phyloP scores from a whole-genome alignment of 495 filamentous ascomycete species.

The Tuber calosporum region DNA sequence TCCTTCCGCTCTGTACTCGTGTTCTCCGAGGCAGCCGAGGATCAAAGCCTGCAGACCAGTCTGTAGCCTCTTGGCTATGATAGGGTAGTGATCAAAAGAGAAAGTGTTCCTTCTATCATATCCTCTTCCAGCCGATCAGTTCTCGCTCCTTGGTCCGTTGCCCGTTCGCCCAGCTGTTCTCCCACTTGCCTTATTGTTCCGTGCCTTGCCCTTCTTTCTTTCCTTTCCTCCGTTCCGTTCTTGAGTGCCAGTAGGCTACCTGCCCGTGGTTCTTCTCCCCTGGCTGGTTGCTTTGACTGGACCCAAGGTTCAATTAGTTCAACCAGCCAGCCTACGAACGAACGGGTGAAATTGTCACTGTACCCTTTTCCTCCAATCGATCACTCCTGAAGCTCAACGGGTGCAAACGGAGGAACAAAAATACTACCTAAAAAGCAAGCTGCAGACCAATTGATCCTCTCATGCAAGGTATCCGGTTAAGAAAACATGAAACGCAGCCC shows the following conservation, averaged over 20 bases:
- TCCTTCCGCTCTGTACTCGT: constrained; percentile 7
- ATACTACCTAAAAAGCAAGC: background rate
- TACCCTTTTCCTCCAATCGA: constrained; percentile 1
- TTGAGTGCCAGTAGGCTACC: background rate
- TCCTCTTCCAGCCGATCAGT: background rate
- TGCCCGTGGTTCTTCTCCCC: background rate
- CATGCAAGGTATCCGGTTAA: constrained; percentile 1
- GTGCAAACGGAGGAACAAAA: background rate
- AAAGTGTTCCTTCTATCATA: background rate
- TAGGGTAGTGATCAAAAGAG: constrained; percentile 14
- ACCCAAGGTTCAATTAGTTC: background rate
- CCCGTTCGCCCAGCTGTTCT: constrained; percentile 29
- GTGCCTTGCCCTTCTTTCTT: background rate
- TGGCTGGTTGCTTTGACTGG: background rate
- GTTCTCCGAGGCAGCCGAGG: constrained; percentile 12
- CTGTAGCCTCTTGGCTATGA: background rate
- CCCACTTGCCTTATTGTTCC: constrained; percentile 6
- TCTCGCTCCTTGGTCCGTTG: constrained; percentile 25
- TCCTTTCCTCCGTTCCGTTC: background rate
- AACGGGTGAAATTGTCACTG: constrained; percentile 1
- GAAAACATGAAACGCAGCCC: constrained; percentile 21
- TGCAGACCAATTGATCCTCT: background rate
- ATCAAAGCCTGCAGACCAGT: constrained; percentile 20
- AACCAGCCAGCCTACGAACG: background rate
- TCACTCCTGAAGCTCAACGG: background rate